A percentile compares a stretch with the other conserved stretches of the same genome.
Conservation (phyloP, 805 yeast genomes). For the Starmerella riodocensis region DNA sequence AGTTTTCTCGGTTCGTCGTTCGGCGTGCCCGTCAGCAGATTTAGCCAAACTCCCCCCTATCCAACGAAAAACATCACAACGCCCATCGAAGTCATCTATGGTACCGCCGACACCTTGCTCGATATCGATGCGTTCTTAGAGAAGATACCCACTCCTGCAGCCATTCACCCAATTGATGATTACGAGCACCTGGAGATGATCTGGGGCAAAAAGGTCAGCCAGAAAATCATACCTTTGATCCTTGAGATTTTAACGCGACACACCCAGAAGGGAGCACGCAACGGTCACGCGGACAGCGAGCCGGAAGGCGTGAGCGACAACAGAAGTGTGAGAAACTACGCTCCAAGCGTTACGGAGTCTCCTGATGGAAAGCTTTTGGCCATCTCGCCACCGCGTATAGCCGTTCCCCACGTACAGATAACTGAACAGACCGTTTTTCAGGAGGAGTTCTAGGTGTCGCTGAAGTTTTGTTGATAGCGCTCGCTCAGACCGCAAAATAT, state of each 20-base stretch:
- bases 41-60: constrained; percentile 41
- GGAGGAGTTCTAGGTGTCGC: too few relatives aligned
- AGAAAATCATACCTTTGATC: constrained; percentile 19
- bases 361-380: constrained; percentile 1
- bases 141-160: constrained; percentile 52
- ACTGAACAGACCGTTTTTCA: too few relatives aligned
- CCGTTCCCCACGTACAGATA: constrained; percentile 1
- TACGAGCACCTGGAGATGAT: constrained; percentile 85
- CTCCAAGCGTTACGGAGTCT: not conserved
- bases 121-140: constrained; percentile 62
- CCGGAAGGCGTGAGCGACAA: too few relatives aligned
- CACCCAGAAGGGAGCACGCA: not conserved
- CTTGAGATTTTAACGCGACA: constrained; percentile 6
- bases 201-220: constrained; percentile 63
- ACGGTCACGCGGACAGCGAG: too few relatives aligned
- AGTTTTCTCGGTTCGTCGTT: constrained; percentile 18
- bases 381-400: constrained; percentile 1
- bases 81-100: constrained; percentile 71
- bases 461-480: too few relatives aligned
- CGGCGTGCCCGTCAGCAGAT: constrained; percentile 22
- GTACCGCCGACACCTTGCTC: constrained; percentile 69
- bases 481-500: too few relatives aligned
- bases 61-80: constrained; percentile 56
- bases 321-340: not conserved
- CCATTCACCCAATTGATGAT: constrained; percentile 34